phyloP scores from a whole-genome alignment of 1,139 yeast species.

The Kurtzmaniella quercitrusa region DNA sequence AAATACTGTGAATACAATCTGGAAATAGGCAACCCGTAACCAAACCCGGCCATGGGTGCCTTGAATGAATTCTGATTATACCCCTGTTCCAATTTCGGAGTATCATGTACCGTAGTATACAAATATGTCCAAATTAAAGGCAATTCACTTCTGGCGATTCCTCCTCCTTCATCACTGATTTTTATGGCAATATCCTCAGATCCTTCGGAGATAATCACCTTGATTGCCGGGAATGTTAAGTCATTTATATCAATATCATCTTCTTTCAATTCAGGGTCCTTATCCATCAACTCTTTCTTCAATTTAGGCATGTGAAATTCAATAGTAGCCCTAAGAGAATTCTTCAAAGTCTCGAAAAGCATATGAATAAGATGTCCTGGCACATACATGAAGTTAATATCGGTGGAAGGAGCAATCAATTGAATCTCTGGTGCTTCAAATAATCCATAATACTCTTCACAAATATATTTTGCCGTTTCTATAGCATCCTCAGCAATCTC shows the following conservation, averaged over 20 bases:
- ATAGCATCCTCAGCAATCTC: conserved; percentile 82
- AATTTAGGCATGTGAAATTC: conserved; percentile 57
- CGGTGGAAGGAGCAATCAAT: conserved; percentile 64
- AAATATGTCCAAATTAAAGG: conserved; percentile 90
- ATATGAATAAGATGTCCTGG: conserved; percentile 89
- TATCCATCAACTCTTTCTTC: conserved; percentile 33
- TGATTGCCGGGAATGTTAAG: conserved; percentile 75
- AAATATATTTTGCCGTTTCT: conserved; percentile 80
- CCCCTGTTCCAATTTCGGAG: conserved; percentile 65
- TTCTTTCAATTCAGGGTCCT: conserved; percentile 39
- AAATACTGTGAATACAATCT: conserved; percentile 84
- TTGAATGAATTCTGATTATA: conserved; percentile 53
- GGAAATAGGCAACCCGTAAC: conserved; percentile 86
- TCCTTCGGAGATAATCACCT: conserved; percentile 88
- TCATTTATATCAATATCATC: conserved; percentile 55
- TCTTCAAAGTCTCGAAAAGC: conserved; percentile 81
- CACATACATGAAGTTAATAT: conserved; percentile 75
- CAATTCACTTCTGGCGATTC: conserved; percentile 79
- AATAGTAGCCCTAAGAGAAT: conserved; percentile 79
- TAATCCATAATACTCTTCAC: conserved; percentile 83
- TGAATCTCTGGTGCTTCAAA: conserved; percentile 80
- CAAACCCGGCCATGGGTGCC: conserved; percentile 95
- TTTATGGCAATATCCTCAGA: conserved; percentile 90
- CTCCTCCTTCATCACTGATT: conserved; percentile 92
- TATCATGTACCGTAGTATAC: conserved; percentile 79